These are phyloP conservation scores for Bryoerythrophyllum caledonicum DNA, from an alignment of 225 moss, liverwort and hornwort genomes.

Conservation along the genomic window DNA sequence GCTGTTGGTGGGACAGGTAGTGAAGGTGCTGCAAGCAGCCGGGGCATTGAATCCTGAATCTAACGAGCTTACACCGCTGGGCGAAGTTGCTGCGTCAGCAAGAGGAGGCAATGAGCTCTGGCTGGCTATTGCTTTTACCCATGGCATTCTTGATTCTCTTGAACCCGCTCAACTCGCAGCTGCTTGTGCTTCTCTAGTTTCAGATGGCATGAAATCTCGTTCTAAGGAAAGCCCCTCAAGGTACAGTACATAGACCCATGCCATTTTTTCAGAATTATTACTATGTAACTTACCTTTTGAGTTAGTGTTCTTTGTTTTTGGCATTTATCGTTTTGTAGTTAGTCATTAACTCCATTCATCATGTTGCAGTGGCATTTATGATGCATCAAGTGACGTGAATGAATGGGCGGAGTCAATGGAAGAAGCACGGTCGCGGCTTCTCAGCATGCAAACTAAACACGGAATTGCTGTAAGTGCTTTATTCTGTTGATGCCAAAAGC, in stretches of 20 bases:
- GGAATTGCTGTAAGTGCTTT: conserved; percentile 56
- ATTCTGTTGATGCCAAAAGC: conserved; percentile 10
- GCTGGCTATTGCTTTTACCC: conserved; percentile 78
- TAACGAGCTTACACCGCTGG: conserved; percentile 68
- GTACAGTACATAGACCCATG: conserved; percentile 22
- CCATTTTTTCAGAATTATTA: neutral
- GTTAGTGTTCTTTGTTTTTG: neutral
- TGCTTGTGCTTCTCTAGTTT: conserved; percentile 87
- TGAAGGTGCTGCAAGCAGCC: conserved; percentile 74
- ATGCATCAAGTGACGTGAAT: conserved; percentile 69
- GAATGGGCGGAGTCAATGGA: conserved; percentile 77
- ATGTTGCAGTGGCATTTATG: conserved; percentile 61
- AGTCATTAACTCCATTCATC: conserved; percentile 1
- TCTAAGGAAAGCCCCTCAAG: conserved; percentile 57
- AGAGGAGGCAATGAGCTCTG: conserved; percentile 93
- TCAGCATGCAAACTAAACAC: conserved; percentile 60
- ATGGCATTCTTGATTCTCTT: conserved; percentile 56
- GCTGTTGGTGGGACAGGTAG: conserved; percentile 49
- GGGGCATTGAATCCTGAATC: conserved; percentile 71
- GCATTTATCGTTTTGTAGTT: neutral
- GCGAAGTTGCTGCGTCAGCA: conserved; percentile 79
- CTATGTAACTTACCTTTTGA: neutral
- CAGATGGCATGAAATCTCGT: conserved; percentile 85
- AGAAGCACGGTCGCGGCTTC: conserved; percentile 54
- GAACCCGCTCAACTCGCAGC: conserved; percentile 87